phyloP scores from a whole-genome alignment of 257 asterid species.

The Solanum peruvianum region DNA sequence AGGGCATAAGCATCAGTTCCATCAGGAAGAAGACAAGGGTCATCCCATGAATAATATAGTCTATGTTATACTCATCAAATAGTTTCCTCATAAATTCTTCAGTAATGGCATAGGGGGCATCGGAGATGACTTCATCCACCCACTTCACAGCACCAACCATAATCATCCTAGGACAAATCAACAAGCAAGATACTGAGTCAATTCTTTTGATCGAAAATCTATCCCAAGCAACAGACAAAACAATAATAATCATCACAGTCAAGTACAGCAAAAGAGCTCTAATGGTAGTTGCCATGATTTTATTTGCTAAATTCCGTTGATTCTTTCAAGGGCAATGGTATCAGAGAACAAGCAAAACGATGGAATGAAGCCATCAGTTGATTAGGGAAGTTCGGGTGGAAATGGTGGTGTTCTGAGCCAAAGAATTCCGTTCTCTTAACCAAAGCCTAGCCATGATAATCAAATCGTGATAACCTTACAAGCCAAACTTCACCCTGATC shows the following conservation, averaged over 20 bases:
- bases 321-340: not conserved
- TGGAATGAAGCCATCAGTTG: not conserved
- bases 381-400: not conserved
- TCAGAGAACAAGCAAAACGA: not conserved
- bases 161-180: slow-evolving; percentile 50
- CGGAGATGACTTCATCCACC: slow-evolving; percentile 95
- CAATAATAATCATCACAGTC: not conserved
- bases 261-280: not conserved
- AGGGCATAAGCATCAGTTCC: slow-evolving; percentile 97
- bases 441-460: not conserved
- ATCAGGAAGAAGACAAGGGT: slow-evolving; percentile 89
- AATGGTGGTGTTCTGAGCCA: not conserved
- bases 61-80: slow-evolving; percentile 77
- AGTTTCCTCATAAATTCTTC: slow-evolving; percentile 91
- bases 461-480: not conserved
- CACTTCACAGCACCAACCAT: slow-evolving; percentile 97
- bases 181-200: not conserved
- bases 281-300: not conserved
- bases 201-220: not conserved
- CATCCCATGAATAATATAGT: slow-evolving; percentile 96
- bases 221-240: not conserved
- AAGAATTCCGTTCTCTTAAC: not conserved
- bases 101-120: slow-evolving; percentile 95
- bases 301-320: not conserved
- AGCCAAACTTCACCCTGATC: not conserved